A percentile compares a stretch with the other conserved stretches of the same genome.
Evolutionary conservation across 352 stramenopile genomes (phyloP).

Genomic region (Globisporangium megalacanthum): DNA sequence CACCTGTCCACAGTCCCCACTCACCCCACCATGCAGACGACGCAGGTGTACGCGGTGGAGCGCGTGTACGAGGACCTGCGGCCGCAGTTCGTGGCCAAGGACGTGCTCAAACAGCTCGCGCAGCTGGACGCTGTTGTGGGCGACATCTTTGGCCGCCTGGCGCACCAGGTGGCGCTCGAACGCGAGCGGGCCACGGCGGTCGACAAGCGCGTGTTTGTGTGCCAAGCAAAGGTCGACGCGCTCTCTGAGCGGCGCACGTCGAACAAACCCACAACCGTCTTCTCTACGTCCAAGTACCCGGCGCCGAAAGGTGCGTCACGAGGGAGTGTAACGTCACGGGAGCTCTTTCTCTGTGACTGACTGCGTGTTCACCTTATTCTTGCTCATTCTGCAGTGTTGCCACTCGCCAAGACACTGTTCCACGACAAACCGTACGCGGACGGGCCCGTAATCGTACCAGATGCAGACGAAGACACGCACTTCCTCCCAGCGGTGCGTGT

Average conservation of each 20-base stretch:
- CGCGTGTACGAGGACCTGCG: slow-evolving; percentile 85
- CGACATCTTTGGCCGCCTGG: slow-evolving; percentile 79
- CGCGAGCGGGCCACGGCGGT: slow-evolving; percentile 74
- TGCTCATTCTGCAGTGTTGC: slow-evolving; percentile 22
- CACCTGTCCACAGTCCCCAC: no score
- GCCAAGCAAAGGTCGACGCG: slow-evolving; percentile 81
- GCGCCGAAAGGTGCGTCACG: slow-evolving; percentile 41
- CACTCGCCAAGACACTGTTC: slow-evolving; percentile 73
- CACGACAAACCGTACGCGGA: slow-evolving; percentile 82
- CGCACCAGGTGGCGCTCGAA: slow-evolving; percentile 70
- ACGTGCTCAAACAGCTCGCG: slow-evolving; percentile 81
- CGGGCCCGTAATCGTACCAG: slow-evolving; percentile 53
- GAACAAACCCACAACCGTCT: slow-evolving; percentile 87
- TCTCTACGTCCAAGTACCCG: slow-evolving; percentile 85
- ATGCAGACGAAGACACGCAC: slow-evolving; percentile 74
- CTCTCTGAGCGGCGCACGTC: slow-evolving; percentile 71
- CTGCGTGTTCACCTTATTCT: neutral
- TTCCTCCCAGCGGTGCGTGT: slow-evolving; percentile 66
- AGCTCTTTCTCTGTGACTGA: no score
- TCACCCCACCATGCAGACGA: slow-evolving; percentile 82
- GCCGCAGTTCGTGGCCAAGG: slow-evolving; percentile 77
- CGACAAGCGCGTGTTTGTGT: slow-evolving; percentile 68
- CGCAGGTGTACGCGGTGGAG: slow-evolving; percentile 83
- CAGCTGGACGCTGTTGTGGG: slow-evolving; percentile 80
- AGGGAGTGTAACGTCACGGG: no score